Conservation (phyloP, 768 basidiomycete genomes). For the Agaricus subrufescens region DNA sequence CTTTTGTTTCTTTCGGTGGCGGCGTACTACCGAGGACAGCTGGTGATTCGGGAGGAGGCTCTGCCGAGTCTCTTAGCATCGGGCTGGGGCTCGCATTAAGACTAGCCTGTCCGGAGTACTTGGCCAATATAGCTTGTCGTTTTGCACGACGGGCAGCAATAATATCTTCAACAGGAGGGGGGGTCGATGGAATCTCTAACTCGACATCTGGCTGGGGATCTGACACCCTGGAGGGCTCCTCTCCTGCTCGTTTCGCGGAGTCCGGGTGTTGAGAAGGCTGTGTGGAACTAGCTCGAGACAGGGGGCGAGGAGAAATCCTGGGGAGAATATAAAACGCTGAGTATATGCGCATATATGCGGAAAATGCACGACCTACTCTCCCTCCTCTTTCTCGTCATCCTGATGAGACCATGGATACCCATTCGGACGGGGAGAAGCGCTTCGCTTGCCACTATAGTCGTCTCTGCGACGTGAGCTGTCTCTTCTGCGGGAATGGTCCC, state of each 20-base stretch:
- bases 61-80: slow-evolving; percentile 69
- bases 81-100: slow-evolving; percentile 51
- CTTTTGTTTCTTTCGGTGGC: slow-evolving; percentile 23
- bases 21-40: slow-evolving; percentile 41
- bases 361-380: slow-evolving; percentile 75
- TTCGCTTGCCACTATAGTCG: slow-evolving; percentile 18
- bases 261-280: slow-evolving; percentile 5
- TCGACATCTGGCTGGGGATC: slow-evolving; percentile 7
- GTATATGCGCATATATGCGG: slow-evolving; percentile 5
- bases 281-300: neutral
- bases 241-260: slow-evolving; percentile 11
- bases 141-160: slow-evolving; percentile 67
- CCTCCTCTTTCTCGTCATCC: slow-evolving; percentile 78
- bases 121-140: slow-evolving; percentile 77
- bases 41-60: slow-evolving; percentile 51
- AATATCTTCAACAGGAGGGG: slow-evolving; percentile 48
- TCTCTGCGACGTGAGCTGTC: neutral
- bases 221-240: slow-evolving; percentile 3
- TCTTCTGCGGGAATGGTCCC: slow-evolving; percentile 12
- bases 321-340: neutral
- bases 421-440: slow-evolving; percentile 20
- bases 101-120: slow-evolving; percentile 53
- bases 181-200: slow-evolving; percentile 19
- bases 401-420: slow-evolving; percentile 17
- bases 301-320: slow-evolving; percentile 63